Percentiles rank a stretch among this genome's conserved stretches.
Evolutionary conservation across 768 basidiomycete genomes (phyloP).

Genomic region (Fomitopsis serialis): DNA sequence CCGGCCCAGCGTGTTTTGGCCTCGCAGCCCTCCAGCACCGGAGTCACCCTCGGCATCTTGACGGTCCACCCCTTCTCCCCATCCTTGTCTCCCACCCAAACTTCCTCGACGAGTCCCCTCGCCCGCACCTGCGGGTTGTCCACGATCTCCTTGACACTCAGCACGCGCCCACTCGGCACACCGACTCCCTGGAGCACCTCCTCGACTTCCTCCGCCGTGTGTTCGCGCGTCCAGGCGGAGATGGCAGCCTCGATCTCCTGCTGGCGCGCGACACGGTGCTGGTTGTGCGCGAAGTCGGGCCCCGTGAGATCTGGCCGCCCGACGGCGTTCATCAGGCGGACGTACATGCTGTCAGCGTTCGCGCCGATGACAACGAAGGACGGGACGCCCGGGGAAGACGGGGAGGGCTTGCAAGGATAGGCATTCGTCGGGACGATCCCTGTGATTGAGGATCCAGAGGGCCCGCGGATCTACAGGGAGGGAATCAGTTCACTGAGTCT

Average conservation of each 20-base stretch:
- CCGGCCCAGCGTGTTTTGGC: slow-evolving; percentile 62
- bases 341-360: slow-evolving; percentile 68
- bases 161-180: slow-evolving; percentile 62
- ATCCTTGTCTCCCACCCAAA: slow-evolving; percentile 37
- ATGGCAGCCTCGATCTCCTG: slow-evolving; percentile 58
- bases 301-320: slow-evolving; percentile 55
- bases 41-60: slow-evolving; percentile 65
- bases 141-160: slow-evolving; percentile 57
- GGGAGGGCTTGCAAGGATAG: slow-evolving; percentile 56
- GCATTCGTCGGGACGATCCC: slow-evolving; percentile 76
- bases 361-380: slow-evolving; percentile 68
- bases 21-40: slow-evolving; percentile 54
- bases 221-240: slow-evolving; percentile 48
- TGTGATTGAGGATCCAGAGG: slow-evolving; percentile 70
- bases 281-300: slow-evolving; percentile 40
- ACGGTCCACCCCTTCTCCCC: slow-evolving; percentile 46
- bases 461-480: slow-evolving; percentile 49
- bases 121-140: slow-evolving; percentile 50
- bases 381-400: slow-evolving; percentile 33
- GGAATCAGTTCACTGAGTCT: neutral
- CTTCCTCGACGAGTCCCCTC: slow-evolving; percentile 54
- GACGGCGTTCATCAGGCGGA: slow-evolving; percentile 57
- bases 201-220: slow-evolving; percentile 49
- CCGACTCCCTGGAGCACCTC: slow-evolving; percentile 42
- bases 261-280: slow-evolving; percentile 37